Percentiles rank a stretch among this genome's conserved stretches.
Conservation (phyloP, 805 yeast genomes). For the Wickerhamiella parazyma region DNA sequence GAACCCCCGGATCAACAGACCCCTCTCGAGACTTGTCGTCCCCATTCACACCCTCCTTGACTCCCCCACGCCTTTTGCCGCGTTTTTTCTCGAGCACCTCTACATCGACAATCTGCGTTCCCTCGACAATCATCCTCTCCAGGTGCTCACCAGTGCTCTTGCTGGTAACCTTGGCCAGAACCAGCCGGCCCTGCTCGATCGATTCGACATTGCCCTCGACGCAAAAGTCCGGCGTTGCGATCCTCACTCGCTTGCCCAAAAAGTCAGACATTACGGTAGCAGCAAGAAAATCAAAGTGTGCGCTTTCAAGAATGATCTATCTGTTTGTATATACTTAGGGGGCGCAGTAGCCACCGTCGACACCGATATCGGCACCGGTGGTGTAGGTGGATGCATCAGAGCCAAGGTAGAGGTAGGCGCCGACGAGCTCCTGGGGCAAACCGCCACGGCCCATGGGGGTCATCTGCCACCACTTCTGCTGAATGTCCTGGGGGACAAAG, state of each 20-base stretch:
- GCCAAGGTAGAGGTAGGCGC: constrained; percentile 69
- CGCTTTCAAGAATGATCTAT: not conserved
- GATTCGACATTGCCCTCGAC: constrained; percentile 12
- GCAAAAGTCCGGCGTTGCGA: constrained; percentile 13
- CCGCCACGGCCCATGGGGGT: constrained; percentile 52
- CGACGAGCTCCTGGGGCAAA: constrained; percentile 57
- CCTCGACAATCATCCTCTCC: constrained; percentile 10
- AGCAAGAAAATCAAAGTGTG: no score
- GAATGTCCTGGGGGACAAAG: constrained; percentile 32
- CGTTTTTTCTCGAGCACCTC: constrained; percentile 13
- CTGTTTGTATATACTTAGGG: constrained; percentile 24
- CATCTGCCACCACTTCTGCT: constrained; percentile 34
- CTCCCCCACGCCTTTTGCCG: not conserved
- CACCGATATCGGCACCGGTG: constrained; percentile 61
- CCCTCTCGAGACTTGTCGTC: no score
- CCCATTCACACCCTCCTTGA: no score
- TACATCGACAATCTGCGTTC: constrained; percentile 15
- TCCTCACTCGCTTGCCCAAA: constrained; percentile 18
- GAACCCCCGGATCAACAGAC: no score
- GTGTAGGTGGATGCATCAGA: constrained; percentile 70
- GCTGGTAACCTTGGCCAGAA: not conserved
- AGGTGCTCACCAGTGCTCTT: constrained; percentile 6
- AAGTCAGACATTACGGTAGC: constrained; percentile 10
- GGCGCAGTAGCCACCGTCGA: constrained; percentile 66
- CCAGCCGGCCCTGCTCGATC: constrained; percentile 7